Evolutionary conservation across 192 early-diverging fungal species (phyloP), one percentile per base, ranked within the genome.

Genomic region (Backusella westeae): DNA sequence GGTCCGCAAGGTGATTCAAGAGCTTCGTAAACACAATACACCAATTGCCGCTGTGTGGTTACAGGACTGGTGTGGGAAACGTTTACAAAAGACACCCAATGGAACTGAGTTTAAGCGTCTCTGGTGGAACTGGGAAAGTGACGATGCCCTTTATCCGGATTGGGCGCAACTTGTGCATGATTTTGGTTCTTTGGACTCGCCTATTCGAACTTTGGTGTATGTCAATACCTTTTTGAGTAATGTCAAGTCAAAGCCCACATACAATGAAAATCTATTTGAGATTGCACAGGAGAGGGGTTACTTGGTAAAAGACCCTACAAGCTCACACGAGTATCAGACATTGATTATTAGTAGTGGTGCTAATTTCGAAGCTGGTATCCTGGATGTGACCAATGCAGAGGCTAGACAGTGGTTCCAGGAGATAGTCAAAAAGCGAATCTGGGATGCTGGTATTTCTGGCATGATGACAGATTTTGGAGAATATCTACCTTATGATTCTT

Each of bases 91-190:
- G 42, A 69, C 71, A 10, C 67, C 69, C 19, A 76, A 69, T 46
- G 35, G 52, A n/a, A 42, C 42, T 10, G 53, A 78, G 23, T 56
- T 82, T 23, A 78, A 77, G 49, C 69, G 82, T 14, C 66, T 82
- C n/a, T 83, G 82, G 82, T 81, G 80, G 82, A 81, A 84, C 42
- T 84, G 82, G 82, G 80, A 84, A 36, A 78, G 42, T 66, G 80
- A 84, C 66, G 36, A 67, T 65, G 72, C 17, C 2, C 46, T 84
- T n/a, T 84, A 84, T 70, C 63, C 73, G 10, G 44, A 84, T 35
- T 81, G 80, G 77, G 34, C 23, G 7, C 26, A 74, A 15, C 46
- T 84, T 9, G 77, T 84, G 5, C 35, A 75, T 10, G n/a, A 74
- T 19, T 42, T 75, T 39, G 9, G 10, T 6, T 19, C 66, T 3